phyloP scores from a whole-genome alignment of 2,329 filamentous ascomycete genomes.

The Arthroderma sp. region DNA sequence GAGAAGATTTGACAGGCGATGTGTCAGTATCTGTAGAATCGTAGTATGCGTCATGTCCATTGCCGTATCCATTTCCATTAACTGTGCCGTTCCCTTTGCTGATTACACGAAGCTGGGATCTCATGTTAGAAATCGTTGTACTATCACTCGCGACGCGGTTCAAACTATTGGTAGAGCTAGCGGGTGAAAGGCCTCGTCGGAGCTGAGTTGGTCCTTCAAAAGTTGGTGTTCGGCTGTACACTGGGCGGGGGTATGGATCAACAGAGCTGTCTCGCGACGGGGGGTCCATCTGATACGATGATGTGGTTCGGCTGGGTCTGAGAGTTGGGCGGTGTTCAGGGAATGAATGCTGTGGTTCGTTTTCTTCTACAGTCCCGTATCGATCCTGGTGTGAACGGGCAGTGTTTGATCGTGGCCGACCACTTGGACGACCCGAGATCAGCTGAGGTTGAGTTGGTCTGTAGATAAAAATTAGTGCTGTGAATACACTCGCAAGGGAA shows the following conservation, averaged over 20 bases:
- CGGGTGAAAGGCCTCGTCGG: conserved; percentile 40
- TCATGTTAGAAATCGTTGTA: conserved; percentile 33
- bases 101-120: conserved; percentile 33
- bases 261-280: conserved; percentile 27
- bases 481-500: background rate
- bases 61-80: conserved; percentile 15
- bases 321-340: conserved; percentile 42
- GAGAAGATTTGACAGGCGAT: conserved; percentile 35
- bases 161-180: conserved; percentile 29
- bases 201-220: conserved; percentile 45
- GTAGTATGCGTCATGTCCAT: conserved; percentile 34
- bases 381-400: conserved; percentile 50
- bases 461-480: background rate
- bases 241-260: conserved; percentile 26
- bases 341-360: conserved; percentile 24
- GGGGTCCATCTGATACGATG: conserved; percentile 23
- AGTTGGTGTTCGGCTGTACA: conserved; percentile 39
- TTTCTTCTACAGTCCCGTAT: conserved; percentile 42
- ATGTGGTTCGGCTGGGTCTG: conserved; percentile 30
- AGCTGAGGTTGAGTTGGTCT: conserved; percentile 14
- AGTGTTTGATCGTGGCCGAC: conserved; percentile 49
- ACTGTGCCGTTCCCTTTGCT: conserved; percentile 13
- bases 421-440: conserved; percentile 27
- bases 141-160: conserved; percentile 44
- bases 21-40: conserved; percentile 39